Evolutionary conservation across 1,284 basidiomycete species (phyloP), one percentile per base, ranked within the genome.

Genomic region (Somion occarium): DNA sequence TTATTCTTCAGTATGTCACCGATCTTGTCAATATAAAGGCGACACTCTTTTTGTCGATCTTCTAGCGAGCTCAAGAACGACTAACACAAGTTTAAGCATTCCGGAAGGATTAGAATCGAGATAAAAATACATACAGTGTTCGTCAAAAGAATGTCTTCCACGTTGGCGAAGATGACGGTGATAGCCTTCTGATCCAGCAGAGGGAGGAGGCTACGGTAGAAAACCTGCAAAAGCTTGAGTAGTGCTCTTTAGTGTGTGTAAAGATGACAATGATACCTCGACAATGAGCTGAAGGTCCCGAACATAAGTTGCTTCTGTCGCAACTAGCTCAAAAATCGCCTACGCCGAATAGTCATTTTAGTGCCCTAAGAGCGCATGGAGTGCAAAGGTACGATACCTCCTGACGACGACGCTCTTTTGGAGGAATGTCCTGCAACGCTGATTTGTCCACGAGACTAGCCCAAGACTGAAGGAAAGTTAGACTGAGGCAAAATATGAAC

Each of bases 291-390:
- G 94, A 42, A 97, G 66, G 66, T 95, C 91, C 22, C 91, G 79
- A 45, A 97, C 92, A 64, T 96, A 97, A 0, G 87, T 81, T 12
- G 74, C 77, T 65, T 98, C 95, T 0, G 94, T 97, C 2, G 79
- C 78, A 58, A 97, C 94, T 44, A 98, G 75, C 69, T 98, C 94
- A 63, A 95, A 97, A 44, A 96, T 95, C 0, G 82, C 83, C 83
- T 86, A 53, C 2, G 44, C 18, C 3, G 23, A 2, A 38, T 20
- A 30, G 18, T 51, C 37, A 49, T n/a, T n/a, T n/a, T 22, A 19
- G 26, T 46, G 3, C 9, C 22, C 12, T 19, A 37, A 19, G n/a
- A 49, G n/a, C 15, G n/a, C 23, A n/a, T 37, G n/a, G 11, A 5
- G 23, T 38, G 3, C 22, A 27, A 13, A 49, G n/a, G 48, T n/a